A percentile compares a stretch with the other conserved stretches of the same genome.
Evolutionary conservation across 129 eudicot genomes (phyloP).

Genomic region (Glebionis coronaria): DNA sequence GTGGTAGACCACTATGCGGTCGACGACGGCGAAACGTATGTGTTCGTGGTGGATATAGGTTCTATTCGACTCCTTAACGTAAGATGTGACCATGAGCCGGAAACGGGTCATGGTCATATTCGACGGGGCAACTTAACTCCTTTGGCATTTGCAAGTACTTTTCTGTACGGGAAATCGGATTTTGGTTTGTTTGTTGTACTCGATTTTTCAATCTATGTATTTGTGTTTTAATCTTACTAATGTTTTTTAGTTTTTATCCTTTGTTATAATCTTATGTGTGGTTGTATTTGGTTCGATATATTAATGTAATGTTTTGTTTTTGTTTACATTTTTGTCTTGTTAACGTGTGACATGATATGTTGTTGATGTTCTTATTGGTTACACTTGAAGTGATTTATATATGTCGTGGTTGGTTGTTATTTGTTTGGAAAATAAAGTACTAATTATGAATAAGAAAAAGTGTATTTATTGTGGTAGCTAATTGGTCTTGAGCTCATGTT

Average conservation of each 20-base stretch:
- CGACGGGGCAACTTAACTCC: slow-evolving; percentile 40
- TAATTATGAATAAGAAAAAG: too few species aligned
- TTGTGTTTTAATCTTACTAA: slow-evolving; percentile 9
- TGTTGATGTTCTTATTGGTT: not conserved
- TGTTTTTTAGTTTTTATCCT: not conserved
- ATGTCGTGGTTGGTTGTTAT: not conserved
- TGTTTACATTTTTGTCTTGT: not conserved
- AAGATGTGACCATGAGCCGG: slow-evolving; percentile 17
- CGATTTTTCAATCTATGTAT: slow-evolving; percentile 13
- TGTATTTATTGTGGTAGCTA: too few species aligned
- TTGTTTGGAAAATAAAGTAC: too few species aligned
- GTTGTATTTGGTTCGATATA: slow-evolving; percentile 13
- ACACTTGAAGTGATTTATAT: not conserved
- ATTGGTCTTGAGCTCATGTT: too few species aligned
- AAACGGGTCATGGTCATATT: slow-evolving; percentile 13
- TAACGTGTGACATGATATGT: not conserved
- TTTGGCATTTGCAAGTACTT: slow-evolving; percentile 30
- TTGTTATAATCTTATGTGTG: not conserved
- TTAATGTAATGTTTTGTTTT: not conserved
- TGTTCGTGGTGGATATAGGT: slow-evolving; percentile 14
- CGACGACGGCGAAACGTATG: not conserved
- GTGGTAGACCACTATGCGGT: slow-evolving; percentile 13
- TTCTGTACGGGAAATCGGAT: slow-evolving; percentile 22
- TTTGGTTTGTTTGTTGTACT: slow-evolving; percentile 23
- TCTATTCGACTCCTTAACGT: slow-evolving; percentile 9